Conservation (phyloP, 2,329 filamentous ascomycete species). For the Aspergillus clavatus region DNA sequence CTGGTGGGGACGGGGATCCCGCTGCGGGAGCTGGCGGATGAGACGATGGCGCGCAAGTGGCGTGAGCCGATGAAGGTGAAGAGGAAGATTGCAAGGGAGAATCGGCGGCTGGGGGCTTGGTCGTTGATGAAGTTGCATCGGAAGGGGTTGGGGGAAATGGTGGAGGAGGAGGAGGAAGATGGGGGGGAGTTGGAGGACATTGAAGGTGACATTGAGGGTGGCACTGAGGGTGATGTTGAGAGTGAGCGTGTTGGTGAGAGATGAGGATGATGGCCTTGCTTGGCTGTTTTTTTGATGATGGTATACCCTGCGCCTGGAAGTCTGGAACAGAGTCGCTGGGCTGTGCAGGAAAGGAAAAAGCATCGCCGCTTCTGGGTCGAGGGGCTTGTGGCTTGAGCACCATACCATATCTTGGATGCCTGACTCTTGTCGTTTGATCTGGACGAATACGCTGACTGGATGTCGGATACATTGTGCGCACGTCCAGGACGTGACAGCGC, state of each 20-base stretch:
- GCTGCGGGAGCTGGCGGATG: conserved; percentile 29
- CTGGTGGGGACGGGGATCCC: conserved; percentile 25
- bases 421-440: too few species aligned
- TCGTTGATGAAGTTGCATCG: conserved; percentile 24
- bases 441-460: too few species aligned
- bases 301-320: too few species aligned
- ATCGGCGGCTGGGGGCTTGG: conserved; percentile 20
- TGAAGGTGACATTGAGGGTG: background rate
- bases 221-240: background rate
- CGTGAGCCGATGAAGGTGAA: conserved; percentile 15
- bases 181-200: too few species aligned
- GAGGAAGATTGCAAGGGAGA: conserved; percentile 16
- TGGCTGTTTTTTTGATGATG: too few species aligned
- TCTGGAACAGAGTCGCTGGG: too few species aligned
- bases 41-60: conserved; percentile 25
- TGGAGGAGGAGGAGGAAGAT: conserved; percentile 1
- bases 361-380: too few species aligned
- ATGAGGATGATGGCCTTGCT: conserved; percentile 1
- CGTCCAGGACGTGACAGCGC: background rate
- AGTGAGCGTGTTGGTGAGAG: conserved; percentile 1
- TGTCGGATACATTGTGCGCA: too few species aligned
- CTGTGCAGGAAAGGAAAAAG: too few species aligned
- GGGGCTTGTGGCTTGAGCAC: too few species aligned
- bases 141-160: conserved; percentile 15
- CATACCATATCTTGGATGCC: too few species aligned